A percentile compares a stretch with the other conserved stretches of the same genome.
Conservation (phyloP, 805 yeast genomes). For the Grigorovia yakushimaensis region DNA sequence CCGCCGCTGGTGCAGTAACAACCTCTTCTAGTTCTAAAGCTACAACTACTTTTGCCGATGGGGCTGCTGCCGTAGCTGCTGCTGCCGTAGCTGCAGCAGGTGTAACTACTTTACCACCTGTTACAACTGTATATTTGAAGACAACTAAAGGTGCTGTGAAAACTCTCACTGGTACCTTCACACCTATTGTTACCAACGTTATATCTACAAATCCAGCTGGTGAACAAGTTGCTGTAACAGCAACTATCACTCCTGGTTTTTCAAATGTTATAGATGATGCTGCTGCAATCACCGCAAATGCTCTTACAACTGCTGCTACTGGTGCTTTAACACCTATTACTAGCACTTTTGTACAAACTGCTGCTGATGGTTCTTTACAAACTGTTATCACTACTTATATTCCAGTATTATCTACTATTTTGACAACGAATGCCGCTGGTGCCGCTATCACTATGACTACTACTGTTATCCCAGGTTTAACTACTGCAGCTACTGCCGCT, state of each 20-base stretch:
- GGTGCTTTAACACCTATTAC: conserved; percentile 6
- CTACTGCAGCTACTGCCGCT: background rate
- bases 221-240: conserved; percentile 5
- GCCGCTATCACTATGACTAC: conserved; percentile 4
- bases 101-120: conserved; percentile 5
- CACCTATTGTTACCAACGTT: conserved; percentile 3
- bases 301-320: conserved; percentile 25
- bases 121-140: conserved; percentile 13
- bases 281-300: conserved; percentile 13
- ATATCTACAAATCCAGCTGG: conserved; percentile 5
- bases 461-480: conserved; percentile 1
- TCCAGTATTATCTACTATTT: background rate
- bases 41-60: conserved; percentile 10
- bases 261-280: conserved; percentile 7
- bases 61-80: conserved; percentile 20
- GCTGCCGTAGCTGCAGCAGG: conserved; percentile 26
- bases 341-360: conserved; percentile 12
- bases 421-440: conserved; percentile 4
- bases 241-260: conserved; percentile 1
- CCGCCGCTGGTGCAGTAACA: conserved; percentile 26
- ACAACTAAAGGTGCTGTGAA: conserved; percentile 11
- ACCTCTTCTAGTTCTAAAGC: conserved; percentile 13
- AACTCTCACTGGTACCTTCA: conserved; percentile 10
- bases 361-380: conserved; percentile 10
- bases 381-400: conserved; percentile 10